A percentile compares a stretch with the other conserved stretches of the same genome.
These are phyloP conservation scores for Fraxinus cuspidata DNA, from an alignment of 257 asterid species.

Conservation along the genomic window DNA sequence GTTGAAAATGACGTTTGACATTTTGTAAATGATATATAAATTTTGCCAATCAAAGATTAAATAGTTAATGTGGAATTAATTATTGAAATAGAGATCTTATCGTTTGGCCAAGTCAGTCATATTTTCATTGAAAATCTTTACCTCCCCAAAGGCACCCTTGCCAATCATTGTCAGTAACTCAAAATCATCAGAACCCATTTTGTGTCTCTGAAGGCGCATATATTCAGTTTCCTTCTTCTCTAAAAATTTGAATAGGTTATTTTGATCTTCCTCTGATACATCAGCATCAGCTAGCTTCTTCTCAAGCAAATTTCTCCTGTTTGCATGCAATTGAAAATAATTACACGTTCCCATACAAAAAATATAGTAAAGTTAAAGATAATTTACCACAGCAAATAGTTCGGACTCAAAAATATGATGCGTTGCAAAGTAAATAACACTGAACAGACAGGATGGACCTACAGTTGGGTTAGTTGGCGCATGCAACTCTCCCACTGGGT, in stretches of 20 bases:
- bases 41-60: not conserved
- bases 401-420: not conserved
- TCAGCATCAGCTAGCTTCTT: conserved; percentile 97
- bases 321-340: conserved; percentile 29
- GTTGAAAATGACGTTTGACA: too few species aligned
- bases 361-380: not conserved
- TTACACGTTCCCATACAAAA: conserved; percentile 6
- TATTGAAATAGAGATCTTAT: not conserved
- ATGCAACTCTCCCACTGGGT: not conserved
- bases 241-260: conserved; percentile 72
- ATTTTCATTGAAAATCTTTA: conserved; percentile 3
- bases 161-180: conserved; percentile 42
- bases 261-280: conserved; percentile 98
- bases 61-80: not conserved
- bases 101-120: not conserved
- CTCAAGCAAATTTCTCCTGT: conserved; percentile 84
- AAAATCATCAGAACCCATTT: conserved; percentile 92
- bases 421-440: not conserved
- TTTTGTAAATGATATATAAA: too few species aligned
- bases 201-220: conserved; percentile 97
- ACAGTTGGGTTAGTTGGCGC: not conserved
- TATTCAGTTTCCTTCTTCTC: conserved; percentile 98
- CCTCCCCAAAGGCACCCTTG: conserved; percentile 29
- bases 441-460: not conserved
- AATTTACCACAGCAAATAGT: not conserved